A percentile compares a stretch with the other conserved stretches of the same genome.
Evolutionary conservation across 2,329 filamentous ascomycete species (phyloP).

Genomic region (Fusarium tuaranense): DNA sequence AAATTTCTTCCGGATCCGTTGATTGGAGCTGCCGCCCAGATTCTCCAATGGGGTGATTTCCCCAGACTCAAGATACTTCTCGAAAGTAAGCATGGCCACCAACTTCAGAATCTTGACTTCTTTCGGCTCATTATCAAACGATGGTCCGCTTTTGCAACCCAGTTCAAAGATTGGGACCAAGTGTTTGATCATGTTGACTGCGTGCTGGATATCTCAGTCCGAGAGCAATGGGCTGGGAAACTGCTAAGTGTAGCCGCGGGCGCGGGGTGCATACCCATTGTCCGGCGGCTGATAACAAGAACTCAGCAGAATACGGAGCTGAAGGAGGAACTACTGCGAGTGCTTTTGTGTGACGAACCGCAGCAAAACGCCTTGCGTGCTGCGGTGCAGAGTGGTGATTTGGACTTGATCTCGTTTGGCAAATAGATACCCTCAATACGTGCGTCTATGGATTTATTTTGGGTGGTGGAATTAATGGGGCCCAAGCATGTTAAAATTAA

Average conservation of each 20-base stretch:
- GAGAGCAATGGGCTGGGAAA: constrained; percentile 41
- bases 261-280: constrained; percentile 40
- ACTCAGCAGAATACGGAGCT: neutral
- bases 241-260: constrained; percentile 41
- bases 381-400: neutral
- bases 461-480: neutral
- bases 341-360: neutral
- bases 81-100: constrained; percentile 25
- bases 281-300: neutral
- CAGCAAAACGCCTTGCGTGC: neutral
- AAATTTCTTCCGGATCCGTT: constrained; percentile 15
- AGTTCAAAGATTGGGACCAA: neutral
- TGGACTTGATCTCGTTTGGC: neutral
- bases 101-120: constrained; percentile 38
- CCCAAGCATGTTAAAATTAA: neutral
- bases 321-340: constrained; percentile 1
- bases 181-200: constrained; percentile 2
- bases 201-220: constrained; percentile 32
- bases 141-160: constrained; percentile 12
- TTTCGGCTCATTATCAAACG: constrained; percentile 18
- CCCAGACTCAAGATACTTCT: constrained; percentile 28
- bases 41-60: constrained; percentile 45
- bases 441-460: neutral
- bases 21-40: constrained; percentile 41
- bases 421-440: neutral